Evolutionary conservation across 164 flowering plant genomes (phyloP).

Genomic region (Stephania yunnanensis): DNA sequence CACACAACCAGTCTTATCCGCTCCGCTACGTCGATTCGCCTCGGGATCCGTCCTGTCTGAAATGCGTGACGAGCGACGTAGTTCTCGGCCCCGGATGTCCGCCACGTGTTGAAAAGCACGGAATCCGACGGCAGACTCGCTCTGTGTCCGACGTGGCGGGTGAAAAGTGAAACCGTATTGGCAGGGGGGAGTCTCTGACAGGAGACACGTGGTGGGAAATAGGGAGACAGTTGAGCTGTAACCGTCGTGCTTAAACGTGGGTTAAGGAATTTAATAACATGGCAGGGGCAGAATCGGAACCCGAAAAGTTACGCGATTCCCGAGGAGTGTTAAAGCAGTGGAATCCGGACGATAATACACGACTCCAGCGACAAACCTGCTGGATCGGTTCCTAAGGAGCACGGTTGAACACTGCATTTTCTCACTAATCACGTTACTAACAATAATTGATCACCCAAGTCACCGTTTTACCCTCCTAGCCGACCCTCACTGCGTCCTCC

Average conservation of each 20-base stretch:
- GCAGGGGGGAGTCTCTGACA: background rate
- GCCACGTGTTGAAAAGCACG: conserved; percentile 25
- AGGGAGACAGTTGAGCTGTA: conserved; percentile 38
- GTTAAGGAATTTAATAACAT: conserved; percentile 17
- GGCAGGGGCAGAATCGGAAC: background rate
- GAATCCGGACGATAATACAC: conserved; percentile 61
- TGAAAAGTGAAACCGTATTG: conserved; percentile 9
- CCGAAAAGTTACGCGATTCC: conserved; percentile 26
- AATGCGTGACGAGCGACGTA: conserved; percentile 4
- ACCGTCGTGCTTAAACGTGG: conserved; percentile 73
- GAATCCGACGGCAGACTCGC: conserved; percentile 12
- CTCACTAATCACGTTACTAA: conserved; percentile 6
- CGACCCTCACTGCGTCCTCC: background rate
- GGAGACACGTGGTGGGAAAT: conserved; percentile 22
- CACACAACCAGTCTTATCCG: background rate
- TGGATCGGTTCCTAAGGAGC: conserved; percentile 62
- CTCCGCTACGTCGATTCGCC: background rate
- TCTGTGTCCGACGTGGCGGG: conserved; percentile 9
- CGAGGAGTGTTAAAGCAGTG: conserved; percentile 37
- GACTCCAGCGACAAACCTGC: conserved; percentile 62
- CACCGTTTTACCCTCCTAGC: conserved; percentile 6
- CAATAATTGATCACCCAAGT: background rate
- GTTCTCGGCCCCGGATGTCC: conserved; percentile 2
- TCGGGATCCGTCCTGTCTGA: conserved; percentile 18
- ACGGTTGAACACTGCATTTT: conserved; percentile 30